Conservation (phyloP, 441 rosid genomes). For the Bruguiera hainesii region DNA sequence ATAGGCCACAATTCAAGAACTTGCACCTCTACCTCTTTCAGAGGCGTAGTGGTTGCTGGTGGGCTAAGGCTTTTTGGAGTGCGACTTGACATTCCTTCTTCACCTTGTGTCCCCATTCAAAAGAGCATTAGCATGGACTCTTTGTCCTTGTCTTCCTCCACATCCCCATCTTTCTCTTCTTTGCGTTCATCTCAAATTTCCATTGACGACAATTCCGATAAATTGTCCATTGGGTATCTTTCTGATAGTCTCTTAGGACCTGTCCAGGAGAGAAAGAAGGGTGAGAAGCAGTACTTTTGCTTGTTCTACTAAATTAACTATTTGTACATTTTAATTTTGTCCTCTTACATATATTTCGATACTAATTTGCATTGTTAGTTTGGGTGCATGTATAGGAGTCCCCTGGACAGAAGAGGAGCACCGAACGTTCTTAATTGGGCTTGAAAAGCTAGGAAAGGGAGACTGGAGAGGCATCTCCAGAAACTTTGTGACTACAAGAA, state of each 20-base stretch:
- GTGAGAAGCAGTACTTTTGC: slow-evolving; percentile 25
- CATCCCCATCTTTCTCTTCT: slow-evolving; percentile 35
- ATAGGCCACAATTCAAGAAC: slow-evolving; percentile 86
- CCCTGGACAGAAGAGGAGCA: slow-evolving; percentile 96
- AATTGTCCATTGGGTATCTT: slow-evolving; percentile 45
- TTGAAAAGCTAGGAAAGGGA: slow-evolving; percentile 83
- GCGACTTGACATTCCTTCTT: slow-evolving; percentile 47
- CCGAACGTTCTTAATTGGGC: slow-evolving; percentile 56
- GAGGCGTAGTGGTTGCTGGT: slow-evolving; percentile 21
- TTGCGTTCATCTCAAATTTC: slow-evolving; percentile 35
- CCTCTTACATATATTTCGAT: too few species aligned
- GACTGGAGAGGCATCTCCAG: slow-evolving; percentile 95
- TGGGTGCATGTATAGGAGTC: slow-evolving; percentile 38
- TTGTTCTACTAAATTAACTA: too few species aligned
- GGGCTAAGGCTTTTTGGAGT: slow-evolving; percentile 75
- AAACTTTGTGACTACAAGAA: slow-evolving; percentile 73
- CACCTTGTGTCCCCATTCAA: slow-evolving; percentile 36
- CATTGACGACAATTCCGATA: slow-evolving; percentile 31
- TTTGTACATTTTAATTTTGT: too few species aligned
- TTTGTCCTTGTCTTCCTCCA: slow-evolving; percentile 34
- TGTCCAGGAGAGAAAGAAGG: slow-evolving; percentile 62
- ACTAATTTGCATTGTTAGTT: too few species aligned
- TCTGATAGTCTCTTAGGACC: slow-evolving; percentile 55
- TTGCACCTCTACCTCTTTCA: slow-evolving; percentile 42
- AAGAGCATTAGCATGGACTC: slow-evolving; percentile 83